A percentile compares a stretch with the other conserved stretches of the same genome.
phyloP scores from a whole-genome alignment of 352 stramenopile species.

The Phytophthora chlamydospora region DNA sequence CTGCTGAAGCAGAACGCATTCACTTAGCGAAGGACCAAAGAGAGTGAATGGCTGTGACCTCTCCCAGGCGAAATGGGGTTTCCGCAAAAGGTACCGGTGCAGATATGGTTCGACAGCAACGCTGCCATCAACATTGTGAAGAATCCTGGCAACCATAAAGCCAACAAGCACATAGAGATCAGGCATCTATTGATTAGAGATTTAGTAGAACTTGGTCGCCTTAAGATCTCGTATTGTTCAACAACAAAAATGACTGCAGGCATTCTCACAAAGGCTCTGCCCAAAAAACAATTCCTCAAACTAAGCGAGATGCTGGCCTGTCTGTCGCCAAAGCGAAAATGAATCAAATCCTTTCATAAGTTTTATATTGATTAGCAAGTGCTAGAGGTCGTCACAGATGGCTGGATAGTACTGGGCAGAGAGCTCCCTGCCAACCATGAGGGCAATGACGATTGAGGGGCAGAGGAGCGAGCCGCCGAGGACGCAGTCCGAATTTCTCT shows the following conservation, averaged over 20 bases:
- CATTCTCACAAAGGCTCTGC: slow-evolving; percentile 25
- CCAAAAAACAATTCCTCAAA: slow-evolving; percentile 25
- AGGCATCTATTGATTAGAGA: slow-evolving; percentile 25
- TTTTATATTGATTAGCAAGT: too few species aligned
- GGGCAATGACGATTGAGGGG: too few species aligned
- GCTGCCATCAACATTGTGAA: slow-evolving; percentile 14
- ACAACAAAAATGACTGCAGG: slow-evolving; percentile 24
- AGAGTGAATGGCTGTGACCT: slow-evolving; percentile 13
- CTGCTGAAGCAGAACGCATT: slow-evolving; percentile 18
- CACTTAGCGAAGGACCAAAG: slow-evolving; percentile 10
- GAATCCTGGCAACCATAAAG: slow-evolving; percentile 17
- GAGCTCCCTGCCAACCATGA: too few species aligned
- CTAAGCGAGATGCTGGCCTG: slow-evolving; percentile 19
- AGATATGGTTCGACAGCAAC: slow-evolving; percentile 15
- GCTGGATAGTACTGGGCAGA: too few species aligned
- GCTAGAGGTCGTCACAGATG: too few species aligned
- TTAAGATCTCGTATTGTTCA: slow-evolving; percentile 11
- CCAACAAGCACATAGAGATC: slow-evolving; percentile 33
- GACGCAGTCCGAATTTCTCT: too few species aligned
- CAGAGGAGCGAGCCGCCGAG: too few species aligned
- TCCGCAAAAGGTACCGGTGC: slow-evolving; percentile 6
- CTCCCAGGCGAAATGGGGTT: slow-evolving; percentile 15
- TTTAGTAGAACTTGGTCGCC: slow-evolving; percentile 9
- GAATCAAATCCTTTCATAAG: too few species aligned
- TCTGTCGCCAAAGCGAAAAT: too few species aligned